phyloP scores from a whole-genome alignment of 2,329 filamentous ascomycete species.

The Talaromyces piceae region DNA sequence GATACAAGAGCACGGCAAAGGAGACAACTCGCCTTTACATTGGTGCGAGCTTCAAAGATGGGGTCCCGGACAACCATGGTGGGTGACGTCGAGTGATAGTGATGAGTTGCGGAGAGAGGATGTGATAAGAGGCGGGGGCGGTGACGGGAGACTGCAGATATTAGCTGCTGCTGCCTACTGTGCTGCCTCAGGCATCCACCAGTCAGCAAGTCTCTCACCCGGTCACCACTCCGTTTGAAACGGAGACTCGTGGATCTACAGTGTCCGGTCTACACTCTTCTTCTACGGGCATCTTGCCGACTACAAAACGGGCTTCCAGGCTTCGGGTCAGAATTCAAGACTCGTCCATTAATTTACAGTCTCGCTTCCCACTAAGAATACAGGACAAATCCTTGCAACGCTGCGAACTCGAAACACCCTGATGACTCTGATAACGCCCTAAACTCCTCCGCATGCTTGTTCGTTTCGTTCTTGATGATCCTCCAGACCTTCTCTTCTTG shows the following conservation, averaged over 20 bases:
- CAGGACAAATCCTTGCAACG: background rate
- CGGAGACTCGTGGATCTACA: background rate
- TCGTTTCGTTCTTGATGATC: constrained; percentile 16
- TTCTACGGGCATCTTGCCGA: background rate
- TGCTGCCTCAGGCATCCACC: background rate
- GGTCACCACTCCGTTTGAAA: no score
- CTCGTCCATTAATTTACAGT: background rate
- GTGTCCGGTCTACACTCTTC: background rate
- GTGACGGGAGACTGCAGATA: no score
- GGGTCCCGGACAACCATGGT: constrained; percentile 35
- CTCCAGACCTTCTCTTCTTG: no score
- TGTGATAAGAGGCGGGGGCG: no score
- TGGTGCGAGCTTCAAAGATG: constrained; percentile 36
- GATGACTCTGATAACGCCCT: constrained; percentile 28
- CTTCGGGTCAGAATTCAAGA: background rate
- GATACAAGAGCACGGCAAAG: background rate
- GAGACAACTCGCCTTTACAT: constrained; percentile 30
- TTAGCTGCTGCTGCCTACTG: background rate
- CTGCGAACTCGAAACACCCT: no score
- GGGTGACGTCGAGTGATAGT: background rate
- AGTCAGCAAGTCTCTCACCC: no score
- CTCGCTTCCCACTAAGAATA: background rate
- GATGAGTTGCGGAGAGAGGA: no score
- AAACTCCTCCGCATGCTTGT: constrained; percentile 35
- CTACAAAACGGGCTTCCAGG: background rate